Evolutionary conservation across 805 yeast species (phyloP).

Genomic region (Lipomyces sp.): DNA sequence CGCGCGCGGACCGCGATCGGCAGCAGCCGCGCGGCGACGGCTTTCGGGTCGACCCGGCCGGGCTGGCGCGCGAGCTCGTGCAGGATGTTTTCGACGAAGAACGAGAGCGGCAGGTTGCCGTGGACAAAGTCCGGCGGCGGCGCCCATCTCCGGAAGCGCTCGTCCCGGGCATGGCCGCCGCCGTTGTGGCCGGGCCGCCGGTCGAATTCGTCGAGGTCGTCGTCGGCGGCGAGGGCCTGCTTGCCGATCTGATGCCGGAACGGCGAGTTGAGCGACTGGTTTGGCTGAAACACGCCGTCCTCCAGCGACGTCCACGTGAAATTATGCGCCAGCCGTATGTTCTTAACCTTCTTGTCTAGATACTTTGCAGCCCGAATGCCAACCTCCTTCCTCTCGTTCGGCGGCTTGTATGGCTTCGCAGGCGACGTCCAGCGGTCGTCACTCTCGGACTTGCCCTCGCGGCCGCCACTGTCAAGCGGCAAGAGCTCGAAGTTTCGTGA

Average conservation of each 20-base stretch:
- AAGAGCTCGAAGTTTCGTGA: no score
- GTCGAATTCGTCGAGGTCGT: no score
- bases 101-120: slow-evolving; percentile 14
- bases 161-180: background rate
- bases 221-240: no score
- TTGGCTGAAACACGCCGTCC: slow-evolving; percentile 10
- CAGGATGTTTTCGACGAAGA: slow-evolving; percentile 5
- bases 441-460: no score
- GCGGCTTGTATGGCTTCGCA: background rate
- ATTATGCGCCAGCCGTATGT: slow-evolving; percentile 3
- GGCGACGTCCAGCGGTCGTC: no score
- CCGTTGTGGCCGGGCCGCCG: background rate
- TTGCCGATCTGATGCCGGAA: no score
- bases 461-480: no score
- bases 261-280: background rate
- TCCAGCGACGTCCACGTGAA: background rate
- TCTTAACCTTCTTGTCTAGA: background rate
- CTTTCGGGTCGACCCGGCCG: background rate
- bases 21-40: slow-evolving; percentile 1
- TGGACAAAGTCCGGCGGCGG: background rate
- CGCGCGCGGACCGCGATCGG: slow-evolving; percentile 19
- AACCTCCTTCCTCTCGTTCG: background rate
- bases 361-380: no score
- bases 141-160: background rate
- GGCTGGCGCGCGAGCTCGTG: slow-evolving; percentile 4